phyloP scores from a whole-genome alignment of 2,329 filamentous ascomycete species.

The Talaromyces atroroseus region DNA sequence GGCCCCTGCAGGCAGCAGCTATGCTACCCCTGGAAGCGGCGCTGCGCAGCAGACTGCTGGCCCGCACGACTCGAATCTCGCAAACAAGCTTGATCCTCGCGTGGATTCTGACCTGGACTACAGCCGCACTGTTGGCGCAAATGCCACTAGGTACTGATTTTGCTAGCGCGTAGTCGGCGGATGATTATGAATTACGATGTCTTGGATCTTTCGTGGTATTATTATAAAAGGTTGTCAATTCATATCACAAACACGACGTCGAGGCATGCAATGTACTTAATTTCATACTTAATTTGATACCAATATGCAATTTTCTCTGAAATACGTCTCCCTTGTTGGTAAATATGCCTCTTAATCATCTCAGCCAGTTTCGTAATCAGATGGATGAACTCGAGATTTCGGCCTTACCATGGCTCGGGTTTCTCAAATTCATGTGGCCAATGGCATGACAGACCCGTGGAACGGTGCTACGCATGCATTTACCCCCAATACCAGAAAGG shows the following conservation, averaged over 20 bases:
- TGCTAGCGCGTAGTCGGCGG: not conserved
- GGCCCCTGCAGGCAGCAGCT: conserved; percentile 12
- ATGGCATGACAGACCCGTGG: not conserved
- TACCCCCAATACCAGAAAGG: no score
- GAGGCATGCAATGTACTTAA: no score
- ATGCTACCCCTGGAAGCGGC: conserved; percentile 14
- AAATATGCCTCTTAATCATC: not conserved
- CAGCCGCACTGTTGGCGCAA: conserved; percentile 12
- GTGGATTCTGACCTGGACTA: conserved; percentile 47
- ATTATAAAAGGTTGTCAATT: not conserved
- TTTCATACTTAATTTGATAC: not conserved
- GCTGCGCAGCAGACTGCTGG: conserved; percentile 24
- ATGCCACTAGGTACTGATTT: conserved; percentile 9
- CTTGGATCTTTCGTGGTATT: not conserved
- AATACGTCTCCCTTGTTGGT: not conserved
- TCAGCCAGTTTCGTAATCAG: no score
- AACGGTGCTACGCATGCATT: not conserved
- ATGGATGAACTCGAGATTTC: no score
- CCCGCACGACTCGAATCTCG: conserved; percentile 39
- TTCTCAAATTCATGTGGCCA: no score
- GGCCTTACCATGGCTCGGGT: not conserved
- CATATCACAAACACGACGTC: not conserved
- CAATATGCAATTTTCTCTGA: not conserved
- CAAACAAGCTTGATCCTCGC: conserved; percentile 51
- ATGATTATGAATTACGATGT: not conserved